Conservation (phyloP, 768 basidiomycete species). For the Kwoniella bestiolae region DNA sequence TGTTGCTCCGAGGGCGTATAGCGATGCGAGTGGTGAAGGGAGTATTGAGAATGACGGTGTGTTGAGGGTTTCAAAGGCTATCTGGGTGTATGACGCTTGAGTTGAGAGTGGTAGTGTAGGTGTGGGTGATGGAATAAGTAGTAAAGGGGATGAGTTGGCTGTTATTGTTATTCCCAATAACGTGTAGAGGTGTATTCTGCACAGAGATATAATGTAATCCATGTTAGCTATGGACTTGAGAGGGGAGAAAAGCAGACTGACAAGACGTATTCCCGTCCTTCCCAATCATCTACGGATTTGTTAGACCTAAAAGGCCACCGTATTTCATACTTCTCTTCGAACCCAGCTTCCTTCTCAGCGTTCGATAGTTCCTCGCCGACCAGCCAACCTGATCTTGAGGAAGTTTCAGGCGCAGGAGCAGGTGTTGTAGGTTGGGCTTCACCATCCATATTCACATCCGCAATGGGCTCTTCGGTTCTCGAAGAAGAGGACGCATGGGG, state of each 20-base stretch:
- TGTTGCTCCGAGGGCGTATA: constrained; percentile 50
- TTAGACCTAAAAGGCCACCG: constrained; percentile 42
- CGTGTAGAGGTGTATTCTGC: constrained; percentile 39
- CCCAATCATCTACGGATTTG: constrained; percentile 44
- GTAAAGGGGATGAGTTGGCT: constrained; percentile 45
- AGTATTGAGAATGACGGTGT: constrained; percentile 47
- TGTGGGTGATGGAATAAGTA: constrained; percentile 50
- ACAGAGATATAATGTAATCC: not conserved
- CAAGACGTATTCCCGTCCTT: constrained; percentile 44
- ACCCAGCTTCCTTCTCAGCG: constrained; percentile 26
- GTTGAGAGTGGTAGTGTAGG: constrained; percentile 37
- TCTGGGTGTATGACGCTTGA: constrained; percentile 48
- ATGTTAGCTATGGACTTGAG: not conserved
- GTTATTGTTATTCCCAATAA: constrained; percentile 38
- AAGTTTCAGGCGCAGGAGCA: not conserved
- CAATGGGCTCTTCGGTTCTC: not conserved
- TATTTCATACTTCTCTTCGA: constrained; percentile 33
- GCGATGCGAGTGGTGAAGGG: constrained; percentile 44
- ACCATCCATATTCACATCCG: constrained; percentile 1
- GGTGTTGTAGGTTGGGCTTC: not conserved
- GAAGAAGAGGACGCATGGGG: constrained; percentile 19
- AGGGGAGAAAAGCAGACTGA: constrained; percentile 17
- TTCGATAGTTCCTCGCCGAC: constrained; percentile 39
- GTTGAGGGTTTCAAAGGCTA: constrained; percentile 54
- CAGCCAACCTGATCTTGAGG: constrained; percentile 30